Base-by-base conservation (phyloP, 352 stramenopile genomes). In the Globisporangium canariense region DNA sequence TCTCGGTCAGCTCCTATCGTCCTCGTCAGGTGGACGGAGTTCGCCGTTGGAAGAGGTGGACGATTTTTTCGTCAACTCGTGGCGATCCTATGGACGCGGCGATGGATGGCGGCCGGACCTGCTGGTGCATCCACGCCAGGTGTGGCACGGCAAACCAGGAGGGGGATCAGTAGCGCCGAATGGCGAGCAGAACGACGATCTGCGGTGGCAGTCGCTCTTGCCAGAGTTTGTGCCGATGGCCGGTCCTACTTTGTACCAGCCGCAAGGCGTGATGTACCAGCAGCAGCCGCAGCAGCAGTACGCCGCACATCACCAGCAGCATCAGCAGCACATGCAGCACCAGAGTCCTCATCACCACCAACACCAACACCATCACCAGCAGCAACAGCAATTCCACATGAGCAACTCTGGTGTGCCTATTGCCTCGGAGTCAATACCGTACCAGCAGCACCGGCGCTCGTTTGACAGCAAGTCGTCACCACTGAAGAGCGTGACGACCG, bases 91-190 rank as follows among this genome's bases (percentile, higher is more conserved):
- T 50, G 82, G 81, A 0, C 78, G 82, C 50, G 84, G 82, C 2
- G 83, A 91, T 50, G 86, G 86, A 16, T 94, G 83, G 83, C 76
- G 86, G 8, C 86, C 86, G 1, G 86, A 94, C 22, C 56, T 94
- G 52, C 70, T 94, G 14, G 81, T 93, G 14, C 86, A 94, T 53
- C 86, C 86, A 32, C 76, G 86, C 8, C 86, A 94, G 47, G 72
- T 79, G 10, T 93, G 83, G 86, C 81, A 90, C 32, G 62, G 64
- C 59, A 68, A 82, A 34, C 52, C 28, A 30, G 38, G 58, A 36
- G 32, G 32, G 4, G 7, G 2, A 59, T 36, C 9, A 30, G 45
- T 46, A 25, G 20, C 5, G 43, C 30, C 50, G 50, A 9, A 53
- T 52, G 28, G 49, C 14, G 38, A 22, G 30, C 7, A 58, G 34